phyloP scores from a whole-genome alignment of 768 basidiomycete species.

The Boletus reticuloceps region DNA sequence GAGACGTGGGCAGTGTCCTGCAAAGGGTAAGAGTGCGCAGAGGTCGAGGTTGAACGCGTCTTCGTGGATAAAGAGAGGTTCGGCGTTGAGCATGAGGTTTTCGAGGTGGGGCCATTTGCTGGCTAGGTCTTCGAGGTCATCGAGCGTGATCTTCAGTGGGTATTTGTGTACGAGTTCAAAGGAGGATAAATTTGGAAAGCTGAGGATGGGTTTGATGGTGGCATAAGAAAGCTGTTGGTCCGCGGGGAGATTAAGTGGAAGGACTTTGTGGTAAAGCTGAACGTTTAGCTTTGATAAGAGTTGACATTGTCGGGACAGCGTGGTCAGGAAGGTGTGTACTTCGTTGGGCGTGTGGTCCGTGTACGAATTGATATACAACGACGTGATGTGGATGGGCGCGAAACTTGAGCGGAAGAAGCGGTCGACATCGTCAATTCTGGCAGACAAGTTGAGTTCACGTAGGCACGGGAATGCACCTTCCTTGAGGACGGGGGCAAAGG shows the following conservation, averaged over 20 bases:
- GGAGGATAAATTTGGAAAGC: slow-evolving; percentile 25
- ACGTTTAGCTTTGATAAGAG: slow-evolving; percentile 44
- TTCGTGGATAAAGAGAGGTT: slow-evolving; percentile 35
- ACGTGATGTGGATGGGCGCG: slow-evolving; percentile 47
- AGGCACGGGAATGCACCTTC: slow-evolving; percentile 54
- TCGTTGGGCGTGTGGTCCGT: slow-evolving; percentile 41
- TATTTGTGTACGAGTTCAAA: slow-evolving; percentile 36
- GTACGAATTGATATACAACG: slow-evolving; percentile 52
- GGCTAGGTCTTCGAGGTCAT: slow-evolving; percentile 47
- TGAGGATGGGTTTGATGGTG: slow-evolving; percentile 37
- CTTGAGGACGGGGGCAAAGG: slow-evolving; percentile 42
- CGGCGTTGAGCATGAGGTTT: slow-evolving; percentile 44
- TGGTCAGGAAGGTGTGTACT: slow-evolving; percentile 42
- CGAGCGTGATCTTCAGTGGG: slow-evolving; percentile 34
- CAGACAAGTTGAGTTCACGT: slow-evolving; percentile 50
- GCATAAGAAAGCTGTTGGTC: slow-evolving; percentile 34
- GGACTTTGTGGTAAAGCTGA: slow-evolving; percentile 29
- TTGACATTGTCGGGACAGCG: slow-evolving; percentile 46
- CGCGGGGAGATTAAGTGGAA: slow-evolving; percentile 9
- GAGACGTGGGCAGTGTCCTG: slow-evolving; percentile 37
- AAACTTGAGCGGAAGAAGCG: slow-evolving; percentile 43
- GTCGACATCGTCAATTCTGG: slow-evolving; percentile 42
- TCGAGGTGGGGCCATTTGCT: slow-evolving; percentile 44
- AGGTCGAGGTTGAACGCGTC: slow-evolving; percentile 33
- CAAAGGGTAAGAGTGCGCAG: slow-evolving; percentile 39